Conservation (phyloP, 2,329 filamentous ascomycete genomes). For the Cordyceps fumosorosea region DNA sequence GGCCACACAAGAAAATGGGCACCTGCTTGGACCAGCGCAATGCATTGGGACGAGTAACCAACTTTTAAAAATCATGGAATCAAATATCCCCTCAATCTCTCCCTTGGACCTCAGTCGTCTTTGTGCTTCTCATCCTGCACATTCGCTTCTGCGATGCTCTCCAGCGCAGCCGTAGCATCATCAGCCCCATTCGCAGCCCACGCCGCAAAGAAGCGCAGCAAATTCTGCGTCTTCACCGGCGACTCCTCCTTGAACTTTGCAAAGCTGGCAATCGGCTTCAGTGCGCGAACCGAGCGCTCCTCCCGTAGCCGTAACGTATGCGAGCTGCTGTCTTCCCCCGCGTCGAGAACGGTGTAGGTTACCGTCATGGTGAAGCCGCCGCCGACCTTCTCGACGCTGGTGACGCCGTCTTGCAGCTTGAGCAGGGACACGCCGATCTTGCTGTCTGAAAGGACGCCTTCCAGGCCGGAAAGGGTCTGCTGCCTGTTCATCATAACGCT, state of each 20-base stretch:
- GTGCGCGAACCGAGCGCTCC: not conserved
- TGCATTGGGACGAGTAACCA: too few relatives aligned
- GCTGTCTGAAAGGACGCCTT: not conserved
- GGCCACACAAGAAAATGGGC: too few relatives aligned
- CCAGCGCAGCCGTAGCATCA: not conserved
- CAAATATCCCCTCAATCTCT: too few relatives aligned
- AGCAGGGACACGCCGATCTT: not conserved
- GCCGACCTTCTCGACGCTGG: not conserved
- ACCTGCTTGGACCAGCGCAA: too few relatives aligned
- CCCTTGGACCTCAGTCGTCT: not conserved
- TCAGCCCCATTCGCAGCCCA: not conserved
- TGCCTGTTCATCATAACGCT: not conserved
- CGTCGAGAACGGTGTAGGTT: not conserved
- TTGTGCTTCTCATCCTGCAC: not conserved
- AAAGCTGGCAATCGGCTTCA: not conserved
- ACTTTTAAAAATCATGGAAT: too few relatives aligned
- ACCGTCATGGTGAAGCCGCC: constrained; percentile 9
- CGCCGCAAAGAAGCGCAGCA: not conserved
- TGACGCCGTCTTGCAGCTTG: not conserved
- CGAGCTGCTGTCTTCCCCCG: not conserved
- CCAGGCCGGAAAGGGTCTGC: not conserved
- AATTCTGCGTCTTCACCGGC: not conserved
- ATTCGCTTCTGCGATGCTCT: not conserved
- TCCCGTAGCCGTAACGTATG: not conserved
- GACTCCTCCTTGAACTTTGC: not conserved